Evolutionary conservation across 495 filamentous ascomycete genomes (phyloP).

Genomic region (Rhizodiscina lignyota): DNA sequence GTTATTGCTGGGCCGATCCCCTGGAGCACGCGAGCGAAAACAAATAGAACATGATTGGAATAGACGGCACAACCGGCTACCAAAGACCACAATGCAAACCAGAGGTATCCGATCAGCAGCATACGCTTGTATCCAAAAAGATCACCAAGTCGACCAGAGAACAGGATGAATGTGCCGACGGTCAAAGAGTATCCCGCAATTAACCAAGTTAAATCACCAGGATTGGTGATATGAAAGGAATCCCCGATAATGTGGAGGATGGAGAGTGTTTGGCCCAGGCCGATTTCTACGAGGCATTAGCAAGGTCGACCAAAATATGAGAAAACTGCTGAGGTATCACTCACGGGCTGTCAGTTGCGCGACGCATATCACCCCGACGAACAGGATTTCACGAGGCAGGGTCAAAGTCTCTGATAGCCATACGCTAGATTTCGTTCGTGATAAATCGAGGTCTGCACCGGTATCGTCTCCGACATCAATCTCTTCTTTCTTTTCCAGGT

Average conservation of each 20-base stretch:
- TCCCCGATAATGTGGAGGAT: slow-evolving; percentile 1
- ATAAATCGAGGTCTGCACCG: too few species aligned
- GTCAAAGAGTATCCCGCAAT: slow-evolving; percentile 11
- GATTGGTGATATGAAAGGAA: slow-evolving; percentile 2
- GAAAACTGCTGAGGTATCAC: slow-evolving; percentile 3
- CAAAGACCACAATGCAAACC: slow-evolving; percentile 9
- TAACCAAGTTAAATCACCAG: slow-evolving; percentile 12
- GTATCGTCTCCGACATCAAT: too few species aligned
- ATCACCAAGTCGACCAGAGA: slow-evolving; percentile 12
- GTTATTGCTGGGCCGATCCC: slow-evolving; percentile 36
- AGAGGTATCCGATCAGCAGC: slow-evolving; percentile 8
- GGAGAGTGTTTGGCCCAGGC: slow-evolving; percentile 3
- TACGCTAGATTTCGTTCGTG: too few species aligned
- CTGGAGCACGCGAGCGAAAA: slow-evolving; percentile 29
- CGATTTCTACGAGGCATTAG: slow-evolving; percentile 4
- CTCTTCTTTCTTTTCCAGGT: too few species aligned
- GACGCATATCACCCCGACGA: too few species aligned
- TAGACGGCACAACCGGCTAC: slow-evolving; percentile 13
- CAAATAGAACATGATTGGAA: slow-evolving; percentile 24
- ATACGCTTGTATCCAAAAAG: slow-evolving; percentile 13
- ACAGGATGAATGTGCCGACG: slow-evolving; percentile 14
- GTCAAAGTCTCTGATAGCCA: too few species aligned
- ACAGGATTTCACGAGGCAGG: too few species aligned
- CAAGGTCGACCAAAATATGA: slow-evolving; percentile 3
- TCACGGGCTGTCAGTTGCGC: too few species aligned